Conservation (phyloP, 306 rosid genomes). For the apple (Malus domestica) region DNA sequence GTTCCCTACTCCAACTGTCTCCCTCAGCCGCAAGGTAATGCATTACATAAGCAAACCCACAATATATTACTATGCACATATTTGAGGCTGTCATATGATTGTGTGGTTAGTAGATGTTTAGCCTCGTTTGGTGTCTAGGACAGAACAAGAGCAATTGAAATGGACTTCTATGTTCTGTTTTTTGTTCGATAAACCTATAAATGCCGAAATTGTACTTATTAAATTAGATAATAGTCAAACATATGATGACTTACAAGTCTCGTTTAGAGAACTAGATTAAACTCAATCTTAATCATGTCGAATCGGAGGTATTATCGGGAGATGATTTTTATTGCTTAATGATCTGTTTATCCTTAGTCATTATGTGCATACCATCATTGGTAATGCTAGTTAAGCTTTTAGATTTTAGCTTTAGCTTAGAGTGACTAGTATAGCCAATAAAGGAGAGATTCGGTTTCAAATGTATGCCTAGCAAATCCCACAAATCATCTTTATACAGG, state of each 20-base stretch:
- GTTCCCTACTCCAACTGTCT: constrained; percentile 44
- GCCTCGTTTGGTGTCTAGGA: not conserved
- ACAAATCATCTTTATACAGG: too few species aligned
- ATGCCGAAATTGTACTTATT: too few species aligned
- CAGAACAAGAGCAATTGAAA: not conserved
- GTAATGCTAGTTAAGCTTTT: not conserved
- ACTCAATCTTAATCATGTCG: too few species aligned
- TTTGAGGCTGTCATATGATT: not conserved
- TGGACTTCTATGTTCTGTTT: not conserved
- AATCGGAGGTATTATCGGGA: too few species aligned
- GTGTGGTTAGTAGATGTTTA: not conserved
- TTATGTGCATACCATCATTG: not conserved
- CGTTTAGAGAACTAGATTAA: too few species aligned
- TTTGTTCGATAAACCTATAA: not conserved
- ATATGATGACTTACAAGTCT: too few species aligned
- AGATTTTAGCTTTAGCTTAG: not conserved
- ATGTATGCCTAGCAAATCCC: too few species aligned
- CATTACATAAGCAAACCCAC: not conserved
- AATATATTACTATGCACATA: not conserved
- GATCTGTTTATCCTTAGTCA: not conserved
- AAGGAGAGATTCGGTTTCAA: not conserved
- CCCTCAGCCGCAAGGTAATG: constrained; percentile 80
- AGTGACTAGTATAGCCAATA: not conserved
- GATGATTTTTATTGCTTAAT: not conserved
- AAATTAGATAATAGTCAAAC: too few species aligned